Percentiles rank a stretch among this genome's conserved stretches.
Conservation (phyloP, 2,329 filamentous ascomycete species). For the Orbilia oligospora region DNA sequence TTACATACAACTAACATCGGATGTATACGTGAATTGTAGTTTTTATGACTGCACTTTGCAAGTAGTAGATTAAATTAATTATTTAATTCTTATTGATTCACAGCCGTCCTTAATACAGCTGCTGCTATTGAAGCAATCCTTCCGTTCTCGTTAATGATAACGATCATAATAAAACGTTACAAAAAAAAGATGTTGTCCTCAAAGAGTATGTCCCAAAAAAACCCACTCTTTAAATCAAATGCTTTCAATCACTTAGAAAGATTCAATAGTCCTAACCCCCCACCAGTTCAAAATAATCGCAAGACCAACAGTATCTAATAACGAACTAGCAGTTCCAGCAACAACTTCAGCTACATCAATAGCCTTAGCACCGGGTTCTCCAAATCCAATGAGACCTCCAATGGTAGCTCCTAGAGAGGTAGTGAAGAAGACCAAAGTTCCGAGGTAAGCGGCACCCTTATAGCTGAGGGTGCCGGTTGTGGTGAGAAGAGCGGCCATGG, state of each 20-base stretch:
- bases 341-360: constrained; percentile 52
- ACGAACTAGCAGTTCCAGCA: constrained; percentile 50
- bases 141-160: background rate
- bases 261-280: constrained; percentile 58
- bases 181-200: background rate
- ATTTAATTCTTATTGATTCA: constrained; percentile 14
- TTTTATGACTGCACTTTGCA: no score
- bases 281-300: constrained; percentile 59
- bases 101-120: background rate
- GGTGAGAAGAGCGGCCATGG: constrained; percentile 91
- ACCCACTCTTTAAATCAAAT: background rate
- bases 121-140: background rate
- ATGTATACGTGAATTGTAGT: no score
- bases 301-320: constrained; percentile 58
- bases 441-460: constrained; percentile 96
- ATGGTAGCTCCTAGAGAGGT: constrained; percentile 48
- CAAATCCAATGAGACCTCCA: constrained; percentile 54
- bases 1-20: no score
- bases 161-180: background rate
- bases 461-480: constrained; percentile 95
- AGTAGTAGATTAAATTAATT: constrained; percentile 6
- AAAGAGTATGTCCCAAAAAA: background rate
- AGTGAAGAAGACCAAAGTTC: constrained; percentile 49
- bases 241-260: constrained; percentile 29
- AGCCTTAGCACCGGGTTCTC: constrained; percentile 38